A percentile compares a stretch with the other conserved stretches of the same genome.
These are phyloP conservation scores for Gyrodon lividus DNA, from an alignment of 768 basidiomycete genomes.

Conservation along the genomic window DNA sequence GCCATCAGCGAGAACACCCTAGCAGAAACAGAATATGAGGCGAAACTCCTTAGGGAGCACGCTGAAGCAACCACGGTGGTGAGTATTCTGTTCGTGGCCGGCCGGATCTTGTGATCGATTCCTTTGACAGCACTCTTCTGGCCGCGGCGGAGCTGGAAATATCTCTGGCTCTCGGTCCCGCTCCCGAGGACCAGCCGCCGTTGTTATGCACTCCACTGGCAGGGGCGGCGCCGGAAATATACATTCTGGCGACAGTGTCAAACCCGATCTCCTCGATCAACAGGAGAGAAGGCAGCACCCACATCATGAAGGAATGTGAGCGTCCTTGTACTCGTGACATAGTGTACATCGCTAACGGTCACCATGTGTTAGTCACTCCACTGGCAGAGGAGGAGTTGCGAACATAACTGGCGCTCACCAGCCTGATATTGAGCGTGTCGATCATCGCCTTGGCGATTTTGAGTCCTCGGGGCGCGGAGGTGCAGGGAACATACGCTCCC, in stretches of 20 bases:
- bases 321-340: conserved; percentile 2
- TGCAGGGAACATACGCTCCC: conserved; percentile 55
- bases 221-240: conserved; percentile 69
- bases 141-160: conserved; percentile 67
- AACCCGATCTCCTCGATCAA: conserved; percentile 30
- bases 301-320: conserved; percentile 42
- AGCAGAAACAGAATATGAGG: conserved; percentile 24
- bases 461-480: conserved; percentile 60
- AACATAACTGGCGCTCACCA: conserved; percentile 46
- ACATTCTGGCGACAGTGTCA: conserved; percentile 25
- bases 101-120: background rate
- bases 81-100: conserved; percentile 15
- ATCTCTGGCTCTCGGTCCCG: conserved; percentile 53
- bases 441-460: conserved; percentile 25
- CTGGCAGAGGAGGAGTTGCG: conserved; percentile 66
- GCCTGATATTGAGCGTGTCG: conserved; percentile 38
- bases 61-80: conserved; percentile 35
- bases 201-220: conserved; percentile 48
- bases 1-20: conserved; percentile 27
- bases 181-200: conserved; percentile 36
- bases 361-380: conserved; percentile 52
- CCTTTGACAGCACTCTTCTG: conserved; percentile 49
- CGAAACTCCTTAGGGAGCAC: conserved; percentile 22
- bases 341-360: conserved; percentile 1
- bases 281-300: conserved; percentile 32